Evolutionary conservation across 805 yeast genomes (phyloP).

Genomic region (Yarrowia porcina): DNA sequence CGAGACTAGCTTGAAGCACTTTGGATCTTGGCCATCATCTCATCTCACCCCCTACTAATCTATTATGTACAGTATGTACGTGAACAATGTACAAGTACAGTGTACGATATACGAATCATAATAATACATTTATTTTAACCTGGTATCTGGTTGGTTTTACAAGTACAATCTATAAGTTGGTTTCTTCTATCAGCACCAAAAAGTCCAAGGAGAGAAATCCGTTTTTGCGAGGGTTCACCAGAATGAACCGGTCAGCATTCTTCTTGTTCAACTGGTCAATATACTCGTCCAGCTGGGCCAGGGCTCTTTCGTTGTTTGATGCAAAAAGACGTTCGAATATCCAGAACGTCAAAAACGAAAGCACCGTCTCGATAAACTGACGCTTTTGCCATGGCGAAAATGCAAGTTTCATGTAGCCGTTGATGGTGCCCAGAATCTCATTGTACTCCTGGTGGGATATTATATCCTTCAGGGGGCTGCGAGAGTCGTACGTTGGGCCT

Average conservation of each 20-base stretch:
- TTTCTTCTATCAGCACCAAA: neutral
- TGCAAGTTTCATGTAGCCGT: slow-evolving; percentile 13
- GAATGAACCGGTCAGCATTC: neutral
- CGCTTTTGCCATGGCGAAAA: slow-evolving; percentile 21
- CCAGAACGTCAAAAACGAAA: slow-evolving; percentile 9
- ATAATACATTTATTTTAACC: neutral
- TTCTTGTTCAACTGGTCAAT: neutral
- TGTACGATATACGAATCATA: too few relatives aligned
- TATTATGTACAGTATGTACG: neutral
- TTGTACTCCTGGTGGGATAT: slow-evolving; percentile 3
- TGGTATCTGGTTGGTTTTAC: neutral
- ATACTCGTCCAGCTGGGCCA: slow-evolving; percentile 5
- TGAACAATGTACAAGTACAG: too few relatives aligned
- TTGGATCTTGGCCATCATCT: neutral
- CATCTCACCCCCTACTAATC: neutral
- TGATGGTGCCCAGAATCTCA: neutral
- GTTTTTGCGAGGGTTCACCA: neutral
- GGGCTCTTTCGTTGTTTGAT: neutral
- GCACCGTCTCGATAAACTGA: neutral
- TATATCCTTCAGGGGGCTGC: slow-evolving; percentile 11
- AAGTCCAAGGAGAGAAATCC: slow-evolving; percentile 23
- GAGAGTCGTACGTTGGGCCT: neutral
- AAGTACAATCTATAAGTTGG: neutral
- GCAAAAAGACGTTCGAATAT: neutral
- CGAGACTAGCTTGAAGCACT: too few relatives aligned